Evolutionary conservation across 371 early-diverging fungal species (phyloP).

Genomic region (Sporodiniella umbellata): DNA sequence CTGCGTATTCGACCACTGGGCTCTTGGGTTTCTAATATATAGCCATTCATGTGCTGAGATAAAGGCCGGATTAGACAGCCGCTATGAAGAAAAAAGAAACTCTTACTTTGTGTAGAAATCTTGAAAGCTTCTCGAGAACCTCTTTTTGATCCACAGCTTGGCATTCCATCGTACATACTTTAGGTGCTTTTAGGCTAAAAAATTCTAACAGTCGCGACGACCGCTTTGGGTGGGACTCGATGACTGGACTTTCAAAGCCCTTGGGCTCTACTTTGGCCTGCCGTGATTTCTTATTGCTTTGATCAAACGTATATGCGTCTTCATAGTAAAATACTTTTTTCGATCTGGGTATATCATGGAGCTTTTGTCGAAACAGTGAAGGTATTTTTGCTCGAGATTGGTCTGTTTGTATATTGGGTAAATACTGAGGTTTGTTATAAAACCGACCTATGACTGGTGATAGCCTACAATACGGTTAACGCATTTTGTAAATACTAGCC

Average conservation of each 20-base stretch:
- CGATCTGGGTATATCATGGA: too few relatives aligned
- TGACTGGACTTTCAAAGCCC: too few relatives aligned
- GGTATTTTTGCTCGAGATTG: too few relatives aligned
- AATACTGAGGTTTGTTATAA: too few relatives aligned
- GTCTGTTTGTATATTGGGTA: too few relatives aligned
- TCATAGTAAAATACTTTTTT: too few relatives aligned
- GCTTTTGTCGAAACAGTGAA: too few relatives aligned
- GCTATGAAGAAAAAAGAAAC: not conserved
- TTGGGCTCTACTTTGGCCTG: too few relatives aligned
- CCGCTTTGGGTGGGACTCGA: conserved; percentile 2
- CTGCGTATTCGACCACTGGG: conserved; percentile 30
- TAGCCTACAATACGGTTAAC: too few relatives aligned
- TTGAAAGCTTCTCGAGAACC: conserved; percentile 38
- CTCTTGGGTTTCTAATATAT: conserved; percentile 32
- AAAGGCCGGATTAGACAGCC: not conserved
- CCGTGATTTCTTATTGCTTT: not conserved
- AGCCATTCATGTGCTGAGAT: conserved; percentile 35
- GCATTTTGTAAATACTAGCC: too few relatives aligned
- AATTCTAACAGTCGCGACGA: conserved; percentile 12
- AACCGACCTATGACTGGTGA: too few relatives aligned
- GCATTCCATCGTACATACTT: conserved; percentile 41
- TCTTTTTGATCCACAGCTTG: conserved; percentile 38
- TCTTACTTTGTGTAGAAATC: conserved; percentile 38
- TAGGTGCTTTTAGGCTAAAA: conserved; percentile 16
- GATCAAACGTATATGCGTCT: too few relatives aligned